phyloP scores from a whole-genome alignment of 805 yeast species.

The Yarrowia sp. region DNA sequence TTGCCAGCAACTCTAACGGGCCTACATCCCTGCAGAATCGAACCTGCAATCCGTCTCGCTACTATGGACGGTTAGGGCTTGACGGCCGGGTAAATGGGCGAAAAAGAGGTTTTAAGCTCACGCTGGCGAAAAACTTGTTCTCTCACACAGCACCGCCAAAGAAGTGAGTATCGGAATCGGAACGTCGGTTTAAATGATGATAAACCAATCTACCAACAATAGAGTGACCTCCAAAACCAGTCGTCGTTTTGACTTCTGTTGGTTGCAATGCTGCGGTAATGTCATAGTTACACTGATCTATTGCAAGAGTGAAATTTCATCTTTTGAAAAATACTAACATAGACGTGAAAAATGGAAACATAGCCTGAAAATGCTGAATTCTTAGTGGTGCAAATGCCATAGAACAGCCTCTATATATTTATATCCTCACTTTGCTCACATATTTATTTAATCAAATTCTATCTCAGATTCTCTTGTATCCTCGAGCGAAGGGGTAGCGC shows the following conservation, averaged over 20 bases:
- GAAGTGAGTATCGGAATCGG: constrained; percentile 7
- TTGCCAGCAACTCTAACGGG: neutral
- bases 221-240: constrained; percentile 21
- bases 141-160: constrained; percentile 4
- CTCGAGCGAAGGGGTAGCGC: constrained; percentile 4
- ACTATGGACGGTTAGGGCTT: neutral
- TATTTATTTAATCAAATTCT: constrained; percentile 5
- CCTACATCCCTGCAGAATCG: neutral
- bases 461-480: neutral
- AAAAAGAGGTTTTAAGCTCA: constrained; percentile 5
- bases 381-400: too few relatives aligned
- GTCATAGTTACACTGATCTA: constrained; percentile 27
- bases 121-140: constrained; percentile 9
- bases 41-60: neutral
- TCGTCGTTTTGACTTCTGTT: constrained; percentile 27
- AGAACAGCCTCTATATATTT: neutral
- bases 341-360: neutral
- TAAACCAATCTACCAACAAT: constrained; percentile 22
- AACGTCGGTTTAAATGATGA: constrained; percentile 6
- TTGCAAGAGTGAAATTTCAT: neutral
- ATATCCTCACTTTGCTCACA: neutral
- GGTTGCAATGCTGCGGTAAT: constrained; percentile 28
- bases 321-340: neutral
- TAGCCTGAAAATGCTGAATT: too few relatives aligned
- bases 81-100: constrained; percentile 14